Percentiles rank a stretch among this genome's conserved stretches.
Conservation (phyloP, 768 basidiomycete species). For the Termitomyces sp. region DNA sequence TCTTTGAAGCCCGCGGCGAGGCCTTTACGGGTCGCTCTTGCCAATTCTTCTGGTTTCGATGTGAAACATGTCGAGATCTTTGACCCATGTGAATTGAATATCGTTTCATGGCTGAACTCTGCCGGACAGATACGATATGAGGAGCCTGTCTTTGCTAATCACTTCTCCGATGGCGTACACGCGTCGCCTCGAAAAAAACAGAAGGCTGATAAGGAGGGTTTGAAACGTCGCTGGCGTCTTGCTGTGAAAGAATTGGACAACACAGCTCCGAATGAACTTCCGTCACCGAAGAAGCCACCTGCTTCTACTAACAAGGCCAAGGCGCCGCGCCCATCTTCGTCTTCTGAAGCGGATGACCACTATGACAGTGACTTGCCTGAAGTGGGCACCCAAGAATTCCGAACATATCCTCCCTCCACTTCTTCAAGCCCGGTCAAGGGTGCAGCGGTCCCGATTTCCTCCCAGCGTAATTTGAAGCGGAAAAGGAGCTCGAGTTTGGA, state of each 20-base stretch:
- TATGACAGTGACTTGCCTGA: conserved; percentile 41
- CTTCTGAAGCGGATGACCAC: conserved; percentile 17
- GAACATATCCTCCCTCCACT: conserved; percentile 3
- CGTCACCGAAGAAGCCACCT: background rate
- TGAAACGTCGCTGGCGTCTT: conserved; percentile 37
- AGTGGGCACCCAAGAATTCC: conserved; percentile 18
- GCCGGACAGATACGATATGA: conserved; percentile 38
- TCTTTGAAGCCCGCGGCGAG: conserved; percentile 4
- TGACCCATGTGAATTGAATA: conserved; percentile 30
- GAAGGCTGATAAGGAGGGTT: conserved; percentile 26
- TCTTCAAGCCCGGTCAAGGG: conserved; percentile 10
- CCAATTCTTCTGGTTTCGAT: conserved; percentile 9
- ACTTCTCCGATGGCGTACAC: conserved; percentile 1
- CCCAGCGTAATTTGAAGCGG: conserved; percentile 20
- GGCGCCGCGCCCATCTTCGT: background rate
- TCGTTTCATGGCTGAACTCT: conserved; percentile 27
- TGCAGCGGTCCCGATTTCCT: background rate
- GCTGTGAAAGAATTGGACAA: conserved; percentile 38
- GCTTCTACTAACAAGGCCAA: background rate
- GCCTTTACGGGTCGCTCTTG: conserved; percentile 22
- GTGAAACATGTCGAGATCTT: conserved; percentile 25
- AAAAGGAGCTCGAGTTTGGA: conserved; percentile 14
- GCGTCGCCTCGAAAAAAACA: conserved; percentile 41
- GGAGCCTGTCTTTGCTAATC: conserved; percentile 26
- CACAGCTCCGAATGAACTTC: too few relatives aligned